Evolutionary conservation across 2,329 filamentous ascomycete genomes (phyloP).

Genomic region (Trichoderma semiorbis): DNA sequence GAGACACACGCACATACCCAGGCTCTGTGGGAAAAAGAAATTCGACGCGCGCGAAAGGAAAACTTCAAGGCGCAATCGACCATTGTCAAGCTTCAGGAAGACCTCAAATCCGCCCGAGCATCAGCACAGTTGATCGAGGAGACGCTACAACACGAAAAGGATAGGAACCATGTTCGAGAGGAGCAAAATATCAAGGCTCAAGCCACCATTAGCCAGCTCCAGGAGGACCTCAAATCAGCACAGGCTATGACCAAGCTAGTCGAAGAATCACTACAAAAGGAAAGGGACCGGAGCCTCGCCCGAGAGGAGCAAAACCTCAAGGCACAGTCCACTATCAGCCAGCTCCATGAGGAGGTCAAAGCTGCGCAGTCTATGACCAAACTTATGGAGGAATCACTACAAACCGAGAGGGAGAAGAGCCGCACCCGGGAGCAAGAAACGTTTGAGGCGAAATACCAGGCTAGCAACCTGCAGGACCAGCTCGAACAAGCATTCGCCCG

Average conservation of each 20-base stretch:
- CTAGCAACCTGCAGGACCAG: conserved; percentile 64
- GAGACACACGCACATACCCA: conserved; percentile 66
- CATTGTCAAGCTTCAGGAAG: conserved; percentile 69
- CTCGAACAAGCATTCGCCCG: conserved; percentile 61
- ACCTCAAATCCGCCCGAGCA: conserved; percentile 60
- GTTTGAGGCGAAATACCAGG: conserved; percentile 62
- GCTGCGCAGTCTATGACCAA: conserved; percentile 52
- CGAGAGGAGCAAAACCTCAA: conserved; percentile 65
- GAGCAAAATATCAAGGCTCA: conserved; percentile 72
- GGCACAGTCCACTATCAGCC: conserved; percentile 64
- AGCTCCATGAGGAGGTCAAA: conserved; percentile 70
- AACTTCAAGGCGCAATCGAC: conserved; percentile 70
- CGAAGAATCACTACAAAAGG: conserved; percentile 53
- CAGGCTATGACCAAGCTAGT: conserved; percentile 53
- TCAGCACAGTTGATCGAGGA: conserved; percentile 55
- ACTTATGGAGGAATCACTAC: conserved; percentile 55
- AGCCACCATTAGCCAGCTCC: conserved; percentile 63
- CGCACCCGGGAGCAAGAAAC: conserved; percentile 64
- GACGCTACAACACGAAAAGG: conserved; percentile 60
- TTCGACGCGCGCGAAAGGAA: conserved; percentile 66
- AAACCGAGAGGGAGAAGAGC: conserved; percentile 61
- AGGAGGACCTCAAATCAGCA: conserved; percentile 67
- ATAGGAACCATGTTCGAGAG: conserved; percentile 58
- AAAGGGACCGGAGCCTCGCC: conserved; percentile 1
- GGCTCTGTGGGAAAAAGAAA: conserved; percentile 70